A percentile compares a stretch with the other conserved stretches of the same genome.
phyloP scores from a whole-genome alignment of 2,329 filamentous ascomycete genomes.

The Aureobasidium sp. region DNA sequence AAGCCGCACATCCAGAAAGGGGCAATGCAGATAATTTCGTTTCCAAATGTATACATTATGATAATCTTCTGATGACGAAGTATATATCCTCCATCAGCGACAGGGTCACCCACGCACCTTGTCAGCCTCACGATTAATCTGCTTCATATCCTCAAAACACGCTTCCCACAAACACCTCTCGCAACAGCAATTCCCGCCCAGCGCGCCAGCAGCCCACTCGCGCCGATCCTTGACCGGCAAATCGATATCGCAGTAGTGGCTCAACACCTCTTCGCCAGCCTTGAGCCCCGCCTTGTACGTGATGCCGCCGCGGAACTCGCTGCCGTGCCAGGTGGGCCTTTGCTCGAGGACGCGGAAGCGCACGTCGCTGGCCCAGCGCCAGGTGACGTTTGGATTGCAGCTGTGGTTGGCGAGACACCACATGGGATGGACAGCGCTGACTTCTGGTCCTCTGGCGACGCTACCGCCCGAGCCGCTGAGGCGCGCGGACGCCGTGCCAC shows the following conservation, averaged over 20 bases:
- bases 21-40: not conserved
- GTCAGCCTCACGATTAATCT: constrained; percentile 12
- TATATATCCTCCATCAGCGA: not conserved
- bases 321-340: constrained; percentile 45
- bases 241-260: constrained; percentile 87
- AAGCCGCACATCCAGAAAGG: not conserved
- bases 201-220: constrained; percentile 80
- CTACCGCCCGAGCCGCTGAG: constrained; percentile 49
- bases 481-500: constrained; percentile 82
- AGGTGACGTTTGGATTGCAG: constrained; percentile 88
- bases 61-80: not conserved
- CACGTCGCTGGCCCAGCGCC: constrained; percentile 85
- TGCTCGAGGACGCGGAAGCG: constrained; percentile 57
- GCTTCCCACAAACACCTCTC: constrained; percentile 69
- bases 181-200: constrained; percentile 88
- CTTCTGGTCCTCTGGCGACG: constrained; percentile 74
- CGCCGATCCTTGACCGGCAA: constrained; percentile 71
- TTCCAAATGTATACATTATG: not conserved
- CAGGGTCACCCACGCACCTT: not conserved
- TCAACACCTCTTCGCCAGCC: constrained; percentile 77
- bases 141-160: constrained; percentile 9
- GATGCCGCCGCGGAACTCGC: constrained; percentile 23
- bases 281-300: constrained; percentile 53
- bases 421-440: constrained; percentile 86
- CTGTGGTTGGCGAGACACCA: constrained; percentile 97